Percentiles rank a stretch among this genome's conserved stretches.
Evolutionary conservation across 75 land plant genomes (phyloP).

Genomic region (Selaginella tamariscina): DNA sequence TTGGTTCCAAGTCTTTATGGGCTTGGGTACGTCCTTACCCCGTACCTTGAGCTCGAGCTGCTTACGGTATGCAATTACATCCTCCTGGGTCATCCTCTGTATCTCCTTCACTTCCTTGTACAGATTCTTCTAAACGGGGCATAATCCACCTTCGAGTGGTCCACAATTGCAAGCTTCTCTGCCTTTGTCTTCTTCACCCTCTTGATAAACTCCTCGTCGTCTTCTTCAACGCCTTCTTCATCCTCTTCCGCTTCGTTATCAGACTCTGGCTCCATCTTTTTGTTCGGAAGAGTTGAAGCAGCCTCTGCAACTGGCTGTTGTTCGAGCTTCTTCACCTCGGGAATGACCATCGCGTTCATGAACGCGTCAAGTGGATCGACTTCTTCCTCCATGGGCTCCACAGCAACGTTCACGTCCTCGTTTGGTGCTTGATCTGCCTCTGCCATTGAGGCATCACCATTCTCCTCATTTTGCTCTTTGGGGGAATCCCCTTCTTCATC

Average conservation of each 20-base stretch:
- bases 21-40: conserved; percentile 94
- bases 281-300: background rate
- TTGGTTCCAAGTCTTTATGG: conserved; percentile 87
- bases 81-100: conserved; percentile 61
- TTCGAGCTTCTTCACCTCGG: conserved; percentile 62
- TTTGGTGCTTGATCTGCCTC: background rate
- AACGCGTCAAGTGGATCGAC: conserved; percentile 96
- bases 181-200: conserved; percentile 96
- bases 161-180: conserved; percentile 84
- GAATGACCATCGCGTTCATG: conserved; percentile 82
- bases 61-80: conserved; percentile 64
- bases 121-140: conserved; percentile 69
- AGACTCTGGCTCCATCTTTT: background rate
- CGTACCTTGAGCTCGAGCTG: conserved; percentile 79
- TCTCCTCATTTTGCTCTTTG: conserved; percentile 10
- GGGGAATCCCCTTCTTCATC: conserved; percentile 70
- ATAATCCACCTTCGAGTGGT: conserved; percentile 83
- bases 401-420: background rate
- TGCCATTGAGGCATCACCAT: conserved; percentile 14
- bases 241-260: background rate
- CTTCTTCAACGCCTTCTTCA: conserved; percentile 46
- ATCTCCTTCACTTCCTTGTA: conserved; percentile 88
- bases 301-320: conserved; percentile 9
- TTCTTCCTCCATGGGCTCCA: conserved; percentile 53
- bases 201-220: conserved; percentile 96